These are phyloP conservation scores for Sporothrix luriei DNA, from an alignment of 2,329 filamentous ascomycete genomes.

Conservation along the genomic window DNA sequence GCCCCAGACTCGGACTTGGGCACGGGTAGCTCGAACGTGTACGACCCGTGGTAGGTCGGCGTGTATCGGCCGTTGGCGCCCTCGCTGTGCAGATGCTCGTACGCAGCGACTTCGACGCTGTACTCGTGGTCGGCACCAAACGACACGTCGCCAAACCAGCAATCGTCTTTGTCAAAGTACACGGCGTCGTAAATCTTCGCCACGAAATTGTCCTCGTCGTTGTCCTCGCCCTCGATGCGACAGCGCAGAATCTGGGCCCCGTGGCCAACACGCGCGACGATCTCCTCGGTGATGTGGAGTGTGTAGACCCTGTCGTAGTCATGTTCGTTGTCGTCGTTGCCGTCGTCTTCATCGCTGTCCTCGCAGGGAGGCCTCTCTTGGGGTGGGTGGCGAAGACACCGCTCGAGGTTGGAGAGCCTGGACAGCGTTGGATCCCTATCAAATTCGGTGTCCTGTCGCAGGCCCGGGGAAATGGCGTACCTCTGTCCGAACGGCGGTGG, in stretches of 20 bases:
- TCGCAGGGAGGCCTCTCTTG: background rate
- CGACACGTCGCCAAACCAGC: background rate
- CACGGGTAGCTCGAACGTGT: background rate
- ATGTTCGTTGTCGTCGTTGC: constrained; percentile 2
- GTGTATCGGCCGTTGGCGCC: constrained; percentile 3
- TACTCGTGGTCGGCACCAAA: background rate
- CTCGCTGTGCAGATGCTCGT: background rate
- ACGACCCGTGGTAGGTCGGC: background rate
- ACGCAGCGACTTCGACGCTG: background rate
- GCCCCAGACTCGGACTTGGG: background rate
- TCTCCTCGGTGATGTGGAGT: background rate
- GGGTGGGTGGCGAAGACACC: background rate
- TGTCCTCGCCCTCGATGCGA: background rate
- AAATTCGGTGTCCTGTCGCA: background rate
- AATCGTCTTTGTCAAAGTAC: background rate
- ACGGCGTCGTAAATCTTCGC: constrained; percentile 3
- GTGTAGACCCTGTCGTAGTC: background rate
- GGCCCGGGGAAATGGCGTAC: background rate
- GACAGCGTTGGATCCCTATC: background rate
- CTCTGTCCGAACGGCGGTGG: background rate
- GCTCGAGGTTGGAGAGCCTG: background rate
- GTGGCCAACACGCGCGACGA: background rate
- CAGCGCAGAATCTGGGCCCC: background rate
- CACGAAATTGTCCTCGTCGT: background rate
- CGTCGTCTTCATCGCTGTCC: background rate